phyloP scores from a whole-genome alignment of 2,329 filamentous ascomycete species.

The Claviceps paspali region DNA sequence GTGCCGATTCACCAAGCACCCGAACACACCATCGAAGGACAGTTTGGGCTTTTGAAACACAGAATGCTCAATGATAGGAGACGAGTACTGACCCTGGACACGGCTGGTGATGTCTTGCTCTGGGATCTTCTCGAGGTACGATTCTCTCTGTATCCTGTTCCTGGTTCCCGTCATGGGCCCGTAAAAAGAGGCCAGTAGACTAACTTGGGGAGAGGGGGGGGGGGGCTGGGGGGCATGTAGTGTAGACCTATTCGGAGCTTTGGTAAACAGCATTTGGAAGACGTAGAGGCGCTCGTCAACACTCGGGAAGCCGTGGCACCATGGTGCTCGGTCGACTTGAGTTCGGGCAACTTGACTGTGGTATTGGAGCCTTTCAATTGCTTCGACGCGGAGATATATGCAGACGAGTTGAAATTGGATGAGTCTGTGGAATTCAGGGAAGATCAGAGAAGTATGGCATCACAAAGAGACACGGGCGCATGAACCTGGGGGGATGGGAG shows the following conservation, averaged over 20 bases:
- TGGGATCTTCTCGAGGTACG: constrained; percentile 83
- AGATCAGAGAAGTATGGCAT: constrained; percentile 69
- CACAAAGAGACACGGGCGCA: neutral
- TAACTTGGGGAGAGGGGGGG: no score
- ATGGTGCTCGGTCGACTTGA: constrained; percentile 91
- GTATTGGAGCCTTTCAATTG: constrained; percentile 88
- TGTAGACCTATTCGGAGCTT: constrained; percentile 83
- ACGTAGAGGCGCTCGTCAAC: constrained; percentile 76
- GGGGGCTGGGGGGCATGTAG: constrained; percentile 33
- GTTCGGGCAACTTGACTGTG: constrained; percentile 81
- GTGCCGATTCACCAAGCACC: constrained; percentile 53
- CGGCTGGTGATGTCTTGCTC: constrained; percentile 81
- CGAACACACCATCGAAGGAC: constrained; percentile 78
- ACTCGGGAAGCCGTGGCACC: constrained; percentile 80
- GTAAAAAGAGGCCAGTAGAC: neutral
- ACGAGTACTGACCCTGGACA: constrained; percentile 80
- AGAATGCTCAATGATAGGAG: constrained; percentile 80
- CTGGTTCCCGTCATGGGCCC: neutral
- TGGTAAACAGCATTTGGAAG: constrained; percentile 84
- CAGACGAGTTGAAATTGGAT: constrained; percentile 66
- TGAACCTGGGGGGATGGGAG: neutral
- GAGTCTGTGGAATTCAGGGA: constrained; percentile 72
- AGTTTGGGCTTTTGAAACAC: constrained; percentile 90
- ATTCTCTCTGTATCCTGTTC: neutral
- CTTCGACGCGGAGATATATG: constrained; percentile 95